phyloP scores from a whole-genome alignment of 768 basidiomycete species.

The Kwoniella bestiolae region DNA sequence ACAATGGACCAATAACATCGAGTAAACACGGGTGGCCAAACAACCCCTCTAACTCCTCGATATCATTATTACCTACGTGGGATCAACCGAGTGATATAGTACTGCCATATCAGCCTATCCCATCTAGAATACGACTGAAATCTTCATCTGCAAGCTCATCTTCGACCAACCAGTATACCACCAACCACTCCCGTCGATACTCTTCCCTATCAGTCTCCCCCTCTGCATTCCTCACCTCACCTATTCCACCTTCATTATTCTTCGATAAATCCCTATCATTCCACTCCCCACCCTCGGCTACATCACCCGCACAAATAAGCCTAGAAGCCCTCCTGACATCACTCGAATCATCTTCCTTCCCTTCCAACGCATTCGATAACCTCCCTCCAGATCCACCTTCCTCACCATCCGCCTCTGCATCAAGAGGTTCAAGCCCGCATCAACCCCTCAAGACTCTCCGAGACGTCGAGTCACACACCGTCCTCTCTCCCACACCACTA shows the following conservation, averaged over 20 bases:
- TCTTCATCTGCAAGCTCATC: background rate
- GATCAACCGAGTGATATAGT: slow-evolving; percentile 32
- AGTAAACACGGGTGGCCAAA: slow-evolving; percentile 16
- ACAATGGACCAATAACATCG: background rate
- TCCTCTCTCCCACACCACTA: slow-evolving; percentile 25
- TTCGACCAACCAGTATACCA: background rate
- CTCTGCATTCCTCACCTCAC: slow-evolving; percentile 23
- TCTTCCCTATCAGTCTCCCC: slow-evolving; percentile 16
- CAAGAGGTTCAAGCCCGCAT: slow-evolving; percentile 6
- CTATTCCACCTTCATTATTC: slow-evolving; percentile 27
- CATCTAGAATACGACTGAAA: slow-evolving; percentile 6
- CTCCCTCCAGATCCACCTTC: slow-evolving; percentile 25
- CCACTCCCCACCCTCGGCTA: background rate
- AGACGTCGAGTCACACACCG: slow-evolving; percentile 31
- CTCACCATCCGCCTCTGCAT: slow-evolving; percentile 13
- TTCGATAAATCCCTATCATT: slow-evolving; percentile 12
- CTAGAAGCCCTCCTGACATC: slow-evolving; percentile 19
- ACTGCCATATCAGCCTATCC: slow-evolving; percentile 1
- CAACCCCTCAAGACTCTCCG: slow-evolving; percentile 11
- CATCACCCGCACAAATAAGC: slow-evolving; percentile 25
- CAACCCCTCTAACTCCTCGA: slow-evolving; percentile 12
- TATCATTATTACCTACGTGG: slow-evolving; percentile 37
- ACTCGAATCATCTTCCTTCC: slow-evolving; percentile 6
- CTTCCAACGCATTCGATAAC: background rate
- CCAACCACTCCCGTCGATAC: slow-evolving; percentile 8